Evolutionary conservation across 2,329 filamentous ascomycete genomes (phyloP).

Genomic region (Emericellopsis atlantica): DNA sequence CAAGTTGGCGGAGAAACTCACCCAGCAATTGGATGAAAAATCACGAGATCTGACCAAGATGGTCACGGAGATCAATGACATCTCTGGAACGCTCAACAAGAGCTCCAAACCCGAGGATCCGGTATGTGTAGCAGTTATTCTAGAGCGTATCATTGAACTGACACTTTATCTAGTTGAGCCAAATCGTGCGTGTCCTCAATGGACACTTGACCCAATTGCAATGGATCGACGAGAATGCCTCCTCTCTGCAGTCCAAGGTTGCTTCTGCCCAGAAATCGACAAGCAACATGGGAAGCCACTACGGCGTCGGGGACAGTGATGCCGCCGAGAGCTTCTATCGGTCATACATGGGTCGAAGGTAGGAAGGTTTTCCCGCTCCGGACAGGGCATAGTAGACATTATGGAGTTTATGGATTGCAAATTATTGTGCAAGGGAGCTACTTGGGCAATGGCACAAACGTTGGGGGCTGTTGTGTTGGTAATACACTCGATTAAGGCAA

Average conservation of each 20-base stretch:
- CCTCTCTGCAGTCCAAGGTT: constrained; percentile 72
- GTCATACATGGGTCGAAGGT: constrained; percentile 70
- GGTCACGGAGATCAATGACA: constrained; percentile 96
- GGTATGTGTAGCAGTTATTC: constrained; percentile 38
- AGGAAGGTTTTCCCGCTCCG: constrained; percentile 7
- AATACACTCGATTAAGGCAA: background rate
- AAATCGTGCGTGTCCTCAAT: constrained; percentile 93
- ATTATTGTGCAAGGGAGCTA: constrained; percentile 4
- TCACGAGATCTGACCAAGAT: constrained; percentile 86
- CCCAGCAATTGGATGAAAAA: constrained; percentile 85
- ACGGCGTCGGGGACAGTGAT: constrained; percentile 50
- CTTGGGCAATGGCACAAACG: background rate
- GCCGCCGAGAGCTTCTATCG: constrained; percentile 83
- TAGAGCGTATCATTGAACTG: constrained; percentile 7
- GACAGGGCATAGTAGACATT: no score
- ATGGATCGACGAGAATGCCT: constrained; percentile 80
- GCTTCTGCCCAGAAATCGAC: constrained; percentile 68
- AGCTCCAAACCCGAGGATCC: constrained; percentile 79
- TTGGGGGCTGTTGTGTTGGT: background rate
- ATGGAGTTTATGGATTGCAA: no score
- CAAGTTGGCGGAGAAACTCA: constrained; percentile 87
- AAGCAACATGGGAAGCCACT: constrained; percentile 44
- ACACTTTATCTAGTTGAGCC: constrained; percentile 54
- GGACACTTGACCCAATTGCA: constrained; percentile 84
- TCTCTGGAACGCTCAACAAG: constrained; percentile 81